A percentile compares a stretch with the other conserved stretches of the same genome.
Evolutionary conservation across 2,329 filamentous ascomycete genomes (phyloP).

Genomic region (Venturia asperata): DNA sequence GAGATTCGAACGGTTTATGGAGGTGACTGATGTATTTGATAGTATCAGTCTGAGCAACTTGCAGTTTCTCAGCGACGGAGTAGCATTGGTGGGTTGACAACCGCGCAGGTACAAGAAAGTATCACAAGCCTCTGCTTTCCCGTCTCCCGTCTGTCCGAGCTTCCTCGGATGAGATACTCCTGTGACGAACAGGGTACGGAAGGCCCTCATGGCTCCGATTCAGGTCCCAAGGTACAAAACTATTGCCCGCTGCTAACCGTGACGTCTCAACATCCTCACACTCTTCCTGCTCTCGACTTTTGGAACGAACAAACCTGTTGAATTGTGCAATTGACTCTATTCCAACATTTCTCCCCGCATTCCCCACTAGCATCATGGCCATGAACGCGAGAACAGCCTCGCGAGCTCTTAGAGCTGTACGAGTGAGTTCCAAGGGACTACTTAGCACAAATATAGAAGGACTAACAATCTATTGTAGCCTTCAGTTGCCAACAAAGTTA

Average conservation of each 20-base stretch:
- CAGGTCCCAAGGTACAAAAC: constrained; percentile 1
- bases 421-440: constrained; percentile 42
- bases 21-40: background rate
- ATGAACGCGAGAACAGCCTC: constrained; percentile 56
- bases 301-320: background rate
- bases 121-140: background rate
- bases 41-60: background rate
- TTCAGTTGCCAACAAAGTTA: constrained; percentile 12
- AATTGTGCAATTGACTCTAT: background rate
- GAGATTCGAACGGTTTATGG: background rate
- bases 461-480: constrained; percentile 19
- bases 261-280: background rate
- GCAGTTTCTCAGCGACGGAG: background rate
- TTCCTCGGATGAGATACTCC: constrained; percentile 1
- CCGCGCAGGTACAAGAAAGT: background rate
- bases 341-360: background rate
- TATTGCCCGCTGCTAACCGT: constrained; percentile 12
- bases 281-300: background rate
- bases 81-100: background rate
- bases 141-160: background rate
- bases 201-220: background rate
- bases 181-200: background rate
- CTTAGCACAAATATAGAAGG: background rate
- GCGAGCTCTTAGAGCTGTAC: constrained; percentile 56
- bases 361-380: constrained; percentile 45